phyloP scores from a whole-genome alignment of 768 basidiomycete genomes.

The Pleurotus tuber-regium region DNA sequence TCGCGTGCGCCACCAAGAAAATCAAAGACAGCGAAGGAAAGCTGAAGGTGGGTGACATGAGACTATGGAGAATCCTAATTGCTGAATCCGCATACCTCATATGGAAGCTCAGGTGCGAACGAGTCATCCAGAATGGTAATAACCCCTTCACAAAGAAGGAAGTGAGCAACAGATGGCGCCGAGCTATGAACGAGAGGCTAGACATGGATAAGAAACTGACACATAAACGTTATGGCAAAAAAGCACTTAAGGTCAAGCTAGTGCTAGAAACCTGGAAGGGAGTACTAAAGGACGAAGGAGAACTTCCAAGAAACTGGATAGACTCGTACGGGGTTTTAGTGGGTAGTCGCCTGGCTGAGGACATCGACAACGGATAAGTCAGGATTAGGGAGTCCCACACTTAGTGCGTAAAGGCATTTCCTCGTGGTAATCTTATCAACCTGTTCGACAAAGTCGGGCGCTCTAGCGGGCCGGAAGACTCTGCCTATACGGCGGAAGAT shows the following conservation, averaged over 20 bases:
- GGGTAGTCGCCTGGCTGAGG: slow-evolving; percentile 13
- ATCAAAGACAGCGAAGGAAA: neutral
- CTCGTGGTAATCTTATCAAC: too few relatives aligned
- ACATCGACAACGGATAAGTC: neutral
- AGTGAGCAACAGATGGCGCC: slow-evolving; percentile 13
- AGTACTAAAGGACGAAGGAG: slow-evolving; percentile 9
- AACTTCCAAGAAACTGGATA: slow-evolving; percentile 15
- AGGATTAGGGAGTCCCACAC: slow-evolving; percentile 14
- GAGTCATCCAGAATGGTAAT: slow-evolving; percentile 14
- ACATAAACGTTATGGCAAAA: slow-evolving; percentile 8
- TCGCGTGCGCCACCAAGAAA: slow-evolving; percentile 16
- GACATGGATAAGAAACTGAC: slow-evolving; percentile 10
- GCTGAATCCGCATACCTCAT: slow-evolving; percentile 17
- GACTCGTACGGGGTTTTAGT: too few relatives aligned
- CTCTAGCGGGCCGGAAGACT: too few relatives aligned
- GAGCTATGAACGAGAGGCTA: slow-evolving; percentile 10
- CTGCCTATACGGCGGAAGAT: too few relatives aligned
- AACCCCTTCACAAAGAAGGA: neutral
- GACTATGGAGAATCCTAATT: slow-evolving; percentile 16
- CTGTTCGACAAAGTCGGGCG: too few relatives aligned
- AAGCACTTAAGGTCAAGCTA: neutral
- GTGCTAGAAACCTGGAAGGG: slow-evolving; percentile 15
- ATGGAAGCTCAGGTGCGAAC: slow-evolving; percentile 18
- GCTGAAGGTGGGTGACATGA: neutral
- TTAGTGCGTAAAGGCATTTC: too few relatives aligned